phyloP scores from a whole-genome alignment of 495 filamentous ascomycete genomes.

The Aspergillus wentii region DNA sequence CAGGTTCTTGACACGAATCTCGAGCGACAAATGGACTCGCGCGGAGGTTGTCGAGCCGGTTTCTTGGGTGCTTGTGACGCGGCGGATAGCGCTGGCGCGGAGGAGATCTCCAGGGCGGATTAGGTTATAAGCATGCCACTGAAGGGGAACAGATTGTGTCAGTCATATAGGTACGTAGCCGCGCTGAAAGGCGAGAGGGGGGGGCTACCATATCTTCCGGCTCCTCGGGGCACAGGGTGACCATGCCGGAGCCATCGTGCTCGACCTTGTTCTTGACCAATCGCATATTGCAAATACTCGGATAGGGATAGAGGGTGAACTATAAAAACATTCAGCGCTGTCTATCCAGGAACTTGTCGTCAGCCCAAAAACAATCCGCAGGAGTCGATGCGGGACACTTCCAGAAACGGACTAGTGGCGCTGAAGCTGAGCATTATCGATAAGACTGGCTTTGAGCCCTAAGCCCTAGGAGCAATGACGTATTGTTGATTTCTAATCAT shows the following conservation, averaged over 20 bases:
- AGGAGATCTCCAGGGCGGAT: constrained; percentile 76
- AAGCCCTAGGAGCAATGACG: background rate
- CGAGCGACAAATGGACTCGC: constrained; percentile 72
- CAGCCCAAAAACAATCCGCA: no score
- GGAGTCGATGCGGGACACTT: constrained; percentile 10
- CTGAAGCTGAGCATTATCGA: constrained; percentile 14
- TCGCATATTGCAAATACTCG: constrained; percentile 61
- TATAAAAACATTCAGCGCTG: no score
- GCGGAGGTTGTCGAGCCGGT: constrained; percentile 72
- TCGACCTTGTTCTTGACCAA: constrained; percentile 70
- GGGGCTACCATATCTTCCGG: constrained; percentile 94
- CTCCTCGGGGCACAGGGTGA: constrained; percentile 82
- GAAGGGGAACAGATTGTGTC: no score
- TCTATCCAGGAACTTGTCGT: no score
- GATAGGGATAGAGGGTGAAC: no score
- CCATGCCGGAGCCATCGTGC: constrained; percentile 68
- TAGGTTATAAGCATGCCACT: constrained; percentile 98
- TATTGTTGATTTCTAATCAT: no score
- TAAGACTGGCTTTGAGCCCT: constrained; percentile 7
- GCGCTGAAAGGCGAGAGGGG: no score
- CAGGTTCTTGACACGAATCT: constrained; percentile 73
- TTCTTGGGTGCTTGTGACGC: constrained; percentile 60
- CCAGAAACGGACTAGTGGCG: constrained; percentile 6
- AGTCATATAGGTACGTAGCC: no score
- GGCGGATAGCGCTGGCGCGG: constrained; percentile 77